A percentile compares a stretch with the other conserved stretches of the same genome.
These are phyloP conservation scores for Phytopythium helicoides DNA, from an alignment of 352 stramenopile genomes.

Conservation along the genomic window DNA sequence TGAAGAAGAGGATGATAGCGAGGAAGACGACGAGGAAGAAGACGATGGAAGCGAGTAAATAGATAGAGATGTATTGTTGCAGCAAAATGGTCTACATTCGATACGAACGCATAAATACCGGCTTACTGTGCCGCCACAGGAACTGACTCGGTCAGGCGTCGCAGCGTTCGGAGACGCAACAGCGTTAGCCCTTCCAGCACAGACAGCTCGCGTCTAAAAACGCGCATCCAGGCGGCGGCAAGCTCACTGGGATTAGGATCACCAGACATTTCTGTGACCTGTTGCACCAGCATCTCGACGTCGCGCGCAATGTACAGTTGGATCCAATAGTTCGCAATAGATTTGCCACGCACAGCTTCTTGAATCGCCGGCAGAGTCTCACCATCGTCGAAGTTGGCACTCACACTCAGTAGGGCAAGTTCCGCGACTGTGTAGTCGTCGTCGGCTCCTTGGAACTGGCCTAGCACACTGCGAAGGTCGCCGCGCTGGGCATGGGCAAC, in stretches of 20 bases:
- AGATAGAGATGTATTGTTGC: constrained; percentile 1
- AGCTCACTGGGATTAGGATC: constrained; percentile 12
- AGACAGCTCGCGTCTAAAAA: constrained; percentile 39
- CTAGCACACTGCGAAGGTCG: constrained; percentile 50
- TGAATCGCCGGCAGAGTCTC: constrained; percentile 7
- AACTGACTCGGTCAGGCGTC: constrained; percentile 18
- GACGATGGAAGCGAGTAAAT: constrained; percentile 6
- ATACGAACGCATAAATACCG: constrained; percentile 21
- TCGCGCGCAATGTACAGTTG: constrained; percentile 39
- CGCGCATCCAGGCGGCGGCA: constrained; percentile 32
- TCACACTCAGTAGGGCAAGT: constrained; percentile 8
- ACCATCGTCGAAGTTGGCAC: constrained; percentile 1
- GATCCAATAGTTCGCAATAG: constrained; percentile 49
- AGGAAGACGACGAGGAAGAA: constrained; percentile 5
- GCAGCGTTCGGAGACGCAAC: constrained; percentile 36
- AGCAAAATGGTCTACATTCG: constrained; percentile 3
- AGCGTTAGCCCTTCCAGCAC: constrained; percentile 46
- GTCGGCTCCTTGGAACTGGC: constrained; percentile 31
- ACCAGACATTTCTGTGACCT: constrained; percentile 10
- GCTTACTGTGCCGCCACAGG: not conserved
- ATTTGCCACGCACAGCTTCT: constrained; percentile 36
- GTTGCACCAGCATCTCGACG: constrained; percentile 39
- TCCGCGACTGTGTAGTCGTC: constrained; percentile 37
- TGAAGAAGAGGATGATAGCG: too few species aligned
- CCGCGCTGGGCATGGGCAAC: constrained; percentile 48